A percentile compares a stretch with the other conserved stretches of the same genome.
These are phyloP conservation scores for Fusarium sororula DNA, from an alignment of 2,329 filamentous ascomycete genomes.

Conservation along the genomic window DNA sequence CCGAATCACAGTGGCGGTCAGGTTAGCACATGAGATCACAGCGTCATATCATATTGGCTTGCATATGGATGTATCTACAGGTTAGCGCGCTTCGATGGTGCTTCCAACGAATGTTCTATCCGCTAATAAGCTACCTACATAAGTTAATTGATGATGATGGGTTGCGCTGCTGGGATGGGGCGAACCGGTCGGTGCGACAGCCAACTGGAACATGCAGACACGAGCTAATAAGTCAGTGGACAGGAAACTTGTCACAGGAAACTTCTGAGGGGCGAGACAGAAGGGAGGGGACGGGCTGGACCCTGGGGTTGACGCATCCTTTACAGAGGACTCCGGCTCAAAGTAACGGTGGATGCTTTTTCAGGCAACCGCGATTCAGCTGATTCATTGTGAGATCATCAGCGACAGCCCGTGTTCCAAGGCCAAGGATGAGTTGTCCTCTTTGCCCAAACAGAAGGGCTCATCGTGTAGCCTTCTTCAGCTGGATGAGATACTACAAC, in stretches of 20 bases:
- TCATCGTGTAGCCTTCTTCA: neutral
- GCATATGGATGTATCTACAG: neutral
- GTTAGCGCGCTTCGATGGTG: slow-evolving; percentile 25
- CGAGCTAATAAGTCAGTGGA: neutral
- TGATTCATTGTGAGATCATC: neutral
- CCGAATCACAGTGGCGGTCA: slow-evolving; percentile 4
- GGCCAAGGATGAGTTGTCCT: neutral
- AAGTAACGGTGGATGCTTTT: neutral
- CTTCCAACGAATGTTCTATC: slow-evolving; percentile 30
- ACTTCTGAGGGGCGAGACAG: neutral
- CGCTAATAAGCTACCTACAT: neutral
- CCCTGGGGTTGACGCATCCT: neutral
- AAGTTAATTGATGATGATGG: neutral
- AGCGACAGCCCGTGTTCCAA: neutral
- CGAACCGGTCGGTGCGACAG: neutral
- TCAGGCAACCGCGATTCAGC: neutral
- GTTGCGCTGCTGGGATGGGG: neutral
- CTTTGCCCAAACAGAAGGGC: neutral
- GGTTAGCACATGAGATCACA: neutral
- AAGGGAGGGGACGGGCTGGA: neutral
- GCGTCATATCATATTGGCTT: slow-evolving; percentile 13
- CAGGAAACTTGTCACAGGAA: neutral
- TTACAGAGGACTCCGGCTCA: neutral
- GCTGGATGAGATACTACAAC: neutral
- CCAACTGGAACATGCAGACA: slow-evolving; percentile 2